Conservation (phyloP, 345 rosid species). For the Citrus inodora region DNA sequence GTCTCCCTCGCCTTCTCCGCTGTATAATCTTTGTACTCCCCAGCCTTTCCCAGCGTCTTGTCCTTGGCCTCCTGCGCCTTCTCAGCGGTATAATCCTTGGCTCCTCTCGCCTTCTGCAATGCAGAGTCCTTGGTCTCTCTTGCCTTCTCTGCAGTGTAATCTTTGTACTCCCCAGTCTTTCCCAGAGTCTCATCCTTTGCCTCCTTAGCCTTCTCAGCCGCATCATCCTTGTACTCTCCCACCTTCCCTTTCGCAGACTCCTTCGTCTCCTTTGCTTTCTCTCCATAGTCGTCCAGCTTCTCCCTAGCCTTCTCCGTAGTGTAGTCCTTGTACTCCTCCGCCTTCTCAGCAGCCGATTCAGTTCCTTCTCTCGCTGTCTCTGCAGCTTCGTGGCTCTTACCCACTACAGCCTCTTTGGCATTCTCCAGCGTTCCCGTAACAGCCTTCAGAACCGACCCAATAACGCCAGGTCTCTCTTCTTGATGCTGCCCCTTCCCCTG, state of each 20-base stretch:
- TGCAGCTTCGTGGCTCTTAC: conserved; percentile 35
- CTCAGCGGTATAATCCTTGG: conserved; percentile 22
- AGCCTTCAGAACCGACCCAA: conserved; percentile 54
- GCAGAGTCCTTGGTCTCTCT: conserved; percentile 18
- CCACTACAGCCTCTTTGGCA: conserved; percentile 56
- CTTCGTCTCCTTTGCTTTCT: conserved; percentile 4
- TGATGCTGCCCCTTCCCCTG: conserved; percentile 21
- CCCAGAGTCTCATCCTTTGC: conserved; percentile 32
- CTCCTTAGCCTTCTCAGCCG: conserved; percentile 29
- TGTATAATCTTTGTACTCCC: conserved; percentile 40
- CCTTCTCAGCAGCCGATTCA: conserved; percentile 10
- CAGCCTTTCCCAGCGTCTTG: conserved; percentile 29
- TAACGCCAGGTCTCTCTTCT: conserved; percentile 45
- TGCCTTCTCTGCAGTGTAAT: conserved; percentile 19
- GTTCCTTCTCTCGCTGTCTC: conserved; percentile 11
- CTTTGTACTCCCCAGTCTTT: conserved; percentile 44
- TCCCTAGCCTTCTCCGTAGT: conserved; percentile 28
- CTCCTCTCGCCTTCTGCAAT: neutral
- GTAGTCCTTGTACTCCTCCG: conserved; percentile 26
- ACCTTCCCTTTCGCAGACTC: conserved; percentile 16
- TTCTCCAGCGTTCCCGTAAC: conserved; percentile 55
- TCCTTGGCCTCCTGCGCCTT: conserved; percentile 37
- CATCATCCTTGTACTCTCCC: conserved; percentile 20
- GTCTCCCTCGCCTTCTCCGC: conserved; percentile 17
- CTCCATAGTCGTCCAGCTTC: conserved; percentile 10